phyloP scores from a whole-genome alignment of 768 basidiomycete species.

The Lactarius trivialis region DNA sequence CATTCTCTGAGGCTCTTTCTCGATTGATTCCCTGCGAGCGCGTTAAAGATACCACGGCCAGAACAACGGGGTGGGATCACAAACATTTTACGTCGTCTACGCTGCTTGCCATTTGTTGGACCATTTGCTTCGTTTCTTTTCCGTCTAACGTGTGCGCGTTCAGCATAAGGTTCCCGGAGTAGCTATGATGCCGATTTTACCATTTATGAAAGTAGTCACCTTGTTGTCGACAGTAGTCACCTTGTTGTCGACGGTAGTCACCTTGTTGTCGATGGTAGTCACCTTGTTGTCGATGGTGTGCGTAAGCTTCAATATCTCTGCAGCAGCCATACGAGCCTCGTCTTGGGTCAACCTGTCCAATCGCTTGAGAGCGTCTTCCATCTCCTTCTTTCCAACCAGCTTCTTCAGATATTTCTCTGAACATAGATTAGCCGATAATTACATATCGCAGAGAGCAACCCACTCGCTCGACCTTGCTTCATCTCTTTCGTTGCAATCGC shows the following conservation, averaged over 20 bases:
- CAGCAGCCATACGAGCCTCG: neutral
- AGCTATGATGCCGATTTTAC: neutral
- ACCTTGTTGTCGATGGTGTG: neutral
- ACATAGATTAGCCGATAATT: neutral
- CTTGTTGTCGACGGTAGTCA: too few relatives aligned
- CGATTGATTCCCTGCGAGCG: neutral
- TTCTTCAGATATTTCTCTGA: neutral
- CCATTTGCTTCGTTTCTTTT: neutral
- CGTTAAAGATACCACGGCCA: neutral
- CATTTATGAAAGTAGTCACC: too few relatives aligned
- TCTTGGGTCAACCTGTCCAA: neutral
- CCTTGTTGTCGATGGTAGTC: too few relatives aligned
- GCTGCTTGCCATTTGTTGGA: neutral
- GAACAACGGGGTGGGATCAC: neutral
- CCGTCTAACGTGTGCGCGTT: neutral
- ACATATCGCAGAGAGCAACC: neutral
- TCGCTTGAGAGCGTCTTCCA: neutral
- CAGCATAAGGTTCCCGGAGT: neutral
- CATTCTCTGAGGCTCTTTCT: neutral
- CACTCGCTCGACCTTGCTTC: neutral
- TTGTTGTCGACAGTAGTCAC: too few relatives aligned
- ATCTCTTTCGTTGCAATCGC: neutral
- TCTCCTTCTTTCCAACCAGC: neutral
- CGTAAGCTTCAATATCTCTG: neutral
- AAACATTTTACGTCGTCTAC: neutral